Conservation (phyloP, 495 filamentous ascomycete species). For the Achaetomiella virescens region DNA sequence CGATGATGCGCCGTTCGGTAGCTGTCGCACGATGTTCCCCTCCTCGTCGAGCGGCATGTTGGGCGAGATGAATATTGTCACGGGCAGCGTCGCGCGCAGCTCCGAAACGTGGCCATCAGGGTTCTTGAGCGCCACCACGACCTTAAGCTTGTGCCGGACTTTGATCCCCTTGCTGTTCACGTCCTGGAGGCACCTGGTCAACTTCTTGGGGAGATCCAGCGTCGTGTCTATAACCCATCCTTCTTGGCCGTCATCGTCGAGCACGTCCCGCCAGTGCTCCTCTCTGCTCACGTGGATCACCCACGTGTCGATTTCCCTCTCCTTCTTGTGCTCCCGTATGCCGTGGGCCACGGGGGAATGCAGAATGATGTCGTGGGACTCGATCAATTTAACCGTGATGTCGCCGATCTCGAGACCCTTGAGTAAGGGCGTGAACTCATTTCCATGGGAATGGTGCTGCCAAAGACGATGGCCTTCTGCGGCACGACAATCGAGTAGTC, state of each 20-base stretch:
- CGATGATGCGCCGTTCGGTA: conserved; percentile 35
- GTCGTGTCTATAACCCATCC: conserved; percentile 65
- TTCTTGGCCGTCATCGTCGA: conserved; percentile 65
- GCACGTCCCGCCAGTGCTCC: conserved; percentile 57
- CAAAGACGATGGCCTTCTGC: conserved; percentile 85
- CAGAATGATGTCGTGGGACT: conserved; percentile 64
- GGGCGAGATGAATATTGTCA: conserved; percentile 90
- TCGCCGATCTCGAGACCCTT: conserved; percentile 80
- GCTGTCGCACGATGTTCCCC: conserved; percentile 58
- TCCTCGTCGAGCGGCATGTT: conserved; percentile 77
- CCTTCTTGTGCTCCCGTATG: conserved; percentile 53
- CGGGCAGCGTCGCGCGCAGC: conserved; percentile 77
- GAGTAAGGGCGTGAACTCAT: conserved; percentile 76
- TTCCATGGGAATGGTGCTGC: conserved; percentile 70
- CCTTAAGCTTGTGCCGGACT: conserved; percentile 76
- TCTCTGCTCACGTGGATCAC: conserved; percentile 52
- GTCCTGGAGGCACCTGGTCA: conserved; percentile 78
- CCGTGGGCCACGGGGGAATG: conserved; percentile 44
- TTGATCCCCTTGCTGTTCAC: conserved; percentile 78
- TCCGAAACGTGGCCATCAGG: conserved; percentile 92
- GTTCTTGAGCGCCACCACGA: conserved; percentile 82
- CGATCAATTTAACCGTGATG: conserved; percentile 66
- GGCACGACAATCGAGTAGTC: conserved; percentile 86
- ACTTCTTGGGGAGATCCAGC: conserved; percentile 67
- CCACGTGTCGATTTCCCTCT: conserved; percentile 57